Evolutionary conservation across 345 rosid genomes (phyloP).

Genomic region (Hibiscus mutabilis): DNA sequence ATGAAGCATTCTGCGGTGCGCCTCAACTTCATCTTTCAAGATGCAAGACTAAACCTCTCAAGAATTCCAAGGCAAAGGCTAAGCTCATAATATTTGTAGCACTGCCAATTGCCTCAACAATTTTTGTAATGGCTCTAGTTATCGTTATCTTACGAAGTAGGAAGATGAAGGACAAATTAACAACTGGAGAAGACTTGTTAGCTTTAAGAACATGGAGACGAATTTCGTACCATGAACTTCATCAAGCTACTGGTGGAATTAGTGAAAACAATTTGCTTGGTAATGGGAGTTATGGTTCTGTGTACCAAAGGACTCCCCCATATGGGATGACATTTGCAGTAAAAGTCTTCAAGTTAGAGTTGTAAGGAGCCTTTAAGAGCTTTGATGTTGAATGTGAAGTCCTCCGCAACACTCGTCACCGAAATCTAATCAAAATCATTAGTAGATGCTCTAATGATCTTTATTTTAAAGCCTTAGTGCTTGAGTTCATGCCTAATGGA

Average conservation of each 20-base stretch:
- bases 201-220: too few relatives aligned
- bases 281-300: slow-evolving; percentile 12
- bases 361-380: slow-evolving; percentile 5
- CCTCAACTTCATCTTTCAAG: too few relatives aligned
- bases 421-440: too few relatives aligned
- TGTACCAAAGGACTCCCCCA: slow-evolving; percentile 6
- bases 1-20: too few relatives aligned
- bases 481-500: slow-evolving; percentile 20
- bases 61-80: background rate
- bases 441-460: too few relatives aligned
- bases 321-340: slow-evolving; percentile 9
- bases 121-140: background rate
- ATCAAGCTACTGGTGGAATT: background rate
- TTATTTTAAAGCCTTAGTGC: background rate
- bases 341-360: slow-evolving; percentile 10
- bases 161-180: background rate
- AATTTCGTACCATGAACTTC: too few relatives aligned
- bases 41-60: background rate
- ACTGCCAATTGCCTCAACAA: background rate
- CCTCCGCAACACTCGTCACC: too few relatives aligned
- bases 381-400: too few relatives aligned
- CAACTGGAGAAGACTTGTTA: background rate
- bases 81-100: background rate
- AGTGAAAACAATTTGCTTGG: slow-evolving; percentile 1
- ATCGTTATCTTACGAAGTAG: background rate